Conservation (phyloP, 768 basidiomycete genomes). For the Lactarius sanguifluus region DNA sequence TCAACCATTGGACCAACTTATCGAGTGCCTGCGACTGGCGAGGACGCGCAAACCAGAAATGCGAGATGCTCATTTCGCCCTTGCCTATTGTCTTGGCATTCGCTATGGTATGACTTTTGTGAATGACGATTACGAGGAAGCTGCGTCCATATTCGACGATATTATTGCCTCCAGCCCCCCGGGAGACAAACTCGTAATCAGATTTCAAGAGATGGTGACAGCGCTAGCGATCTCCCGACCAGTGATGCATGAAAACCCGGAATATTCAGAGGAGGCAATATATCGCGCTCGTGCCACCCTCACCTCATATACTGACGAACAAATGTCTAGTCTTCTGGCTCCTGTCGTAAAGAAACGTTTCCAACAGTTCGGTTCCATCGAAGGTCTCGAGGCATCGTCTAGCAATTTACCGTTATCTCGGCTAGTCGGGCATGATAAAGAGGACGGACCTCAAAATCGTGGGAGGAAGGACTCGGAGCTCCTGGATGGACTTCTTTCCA, state of each 20-base stretch:
- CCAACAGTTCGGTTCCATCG: neutral
- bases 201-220: neutral
- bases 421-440: neutral
- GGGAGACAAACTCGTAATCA: neutral
- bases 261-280: neutral
- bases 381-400: neutral
- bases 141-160: neutral
- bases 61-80: neutral
- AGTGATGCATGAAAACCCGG: neutral
- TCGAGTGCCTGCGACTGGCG: neutral
- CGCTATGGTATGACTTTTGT: neutral
- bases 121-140: neutral
- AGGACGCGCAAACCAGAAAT: neutral
- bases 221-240: neutral
- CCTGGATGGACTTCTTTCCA: neutral
- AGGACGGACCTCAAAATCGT: neutral
- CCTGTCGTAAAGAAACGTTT: neutral
- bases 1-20: neutral
- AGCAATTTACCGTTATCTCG: neutral
- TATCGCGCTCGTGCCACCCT: too few relatives aligned
- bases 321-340: too few relatives aligned
- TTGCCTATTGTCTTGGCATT: neutral
- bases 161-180: neutral
- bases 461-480: neutral
- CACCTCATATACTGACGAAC: too few relatives aligned